Base-by-base conservation (phyloP, 2,329 filamentous ascomycete species). In the Colletotrichum abscissum region DNA sequence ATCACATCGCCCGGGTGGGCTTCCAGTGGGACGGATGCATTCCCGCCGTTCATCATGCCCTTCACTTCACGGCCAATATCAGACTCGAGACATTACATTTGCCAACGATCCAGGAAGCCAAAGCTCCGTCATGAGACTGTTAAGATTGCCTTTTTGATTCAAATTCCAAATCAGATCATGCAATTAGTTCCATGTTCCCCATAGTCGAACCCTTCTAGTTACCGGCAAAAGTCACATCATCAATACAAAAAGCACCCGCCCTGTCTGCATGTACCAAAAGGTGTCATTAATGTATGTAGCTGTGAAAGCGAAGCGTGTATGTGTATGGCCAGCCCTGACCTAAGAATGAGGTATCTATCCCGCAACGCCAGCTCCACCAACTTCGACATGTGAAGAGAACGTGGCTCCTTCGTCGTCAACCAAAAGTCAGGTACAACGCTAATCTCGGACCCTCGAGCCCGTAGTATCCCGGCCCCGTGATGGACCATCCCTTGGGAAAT, bases 311-410 rank as follows among this genome's bases (percentile, higher is more conserved):
- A 38, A 62, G 65, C 26, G 56, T 73, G 56, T 66, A 66, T 62
- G 60, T 71, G 62, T 73, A 46, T 56, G 67, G 30, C 66, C 66
- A 42, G 59, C 60, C 60, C 71, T 62, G 67, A 71, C 46, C 14
- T 71, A 60, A 67, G 56, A 70, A 57, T 56, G 67, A 73, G 67
- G 71, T 58, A 70, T 73, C 71, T 66, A 73, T 73, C 67, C 71
- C 71, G 56, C 26, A 72, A 73, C 67, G 67, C 71, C 71, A 56
- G 60, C 71, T 46, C 11, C 33, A 14, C 54, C 56, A 30, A 56
- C 28, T 26, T 64, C 56, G 56, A 56, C 56, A 14, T 11, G 19
- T 69, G 58, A 58, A 72, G 58, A 22, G 38, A 69, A 63, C 26
- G 24, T 35, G 46, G 57, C 28, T 57, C 63, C 26, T 58, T 46